Conservation (phyloP, 768 basidiomycete species). For the Agaricus sinodeliciosus region DNA sequence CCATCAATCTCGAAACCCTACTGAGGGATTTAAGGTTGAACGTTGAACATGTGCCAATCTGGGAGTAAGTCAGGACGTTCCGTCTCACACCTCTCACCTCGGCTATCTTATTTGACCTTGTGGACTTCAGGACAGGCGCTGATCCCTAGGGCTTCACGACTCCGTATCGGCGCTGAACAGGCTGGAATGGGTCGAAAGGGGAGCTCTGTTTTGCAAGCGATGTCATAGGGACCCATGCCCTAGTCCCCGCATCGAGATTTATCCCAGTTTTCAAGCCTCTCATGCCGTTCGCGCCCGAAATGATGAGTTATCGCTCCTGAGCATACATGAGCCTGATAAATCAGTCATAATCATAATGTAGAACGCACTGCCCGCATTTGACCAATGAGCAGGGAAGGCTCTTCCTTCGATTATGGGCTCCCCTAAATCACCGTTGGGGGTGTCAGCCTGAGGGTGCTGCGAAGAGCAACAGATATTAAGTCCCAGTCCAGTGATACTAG, state of each 20-base stretch:
- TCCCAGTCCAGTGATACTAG: too few species aligned
- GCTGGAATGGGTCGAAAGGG: not conserved
- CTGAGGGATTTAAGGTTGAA: not conserved
- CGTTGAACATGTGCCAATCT: not conserved
- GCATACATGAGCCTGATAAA: too few species aligned
- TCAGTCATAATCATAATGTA: too few species aligned
- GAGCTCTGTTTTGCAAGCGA: constrained; percentile 1
- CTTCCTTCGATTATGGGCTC: too few species aligned
- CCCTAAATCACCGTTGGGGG: too few species aligned
- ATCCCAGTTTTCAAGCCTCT: not conserved
- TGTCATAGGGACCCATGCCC: not conserved
- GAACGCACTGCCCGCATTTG: too few species aligned
- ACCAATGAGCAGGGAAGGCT: too few species aligned
- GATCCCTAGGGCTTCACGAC: constrained; percentile 1
- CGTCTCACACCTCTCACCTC: not conserved
- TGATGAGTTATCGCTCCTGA: too few species aligned
- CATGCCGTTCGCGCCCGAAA: too few species aligned
- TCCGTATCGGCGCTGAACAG: constrained; percentile 5
- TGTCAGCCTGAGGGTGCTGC: too few species aligned
- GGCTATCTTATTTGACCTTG: constrained; percentile 5
- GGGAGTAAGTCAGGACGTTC: not conserved
- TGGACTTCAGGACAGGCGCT: not conserved
- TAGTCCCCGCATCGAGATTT: not conserved
- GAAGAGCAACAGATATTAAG: too few species aligned
- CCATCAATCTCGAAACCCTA: too few species aligned